A percentile compares a stretch with the other conserved stretches of the same genome.
Conservation (phyloP, 495 filamentous ascomycete genomes). For the Penicillium coffeae region DNA sequence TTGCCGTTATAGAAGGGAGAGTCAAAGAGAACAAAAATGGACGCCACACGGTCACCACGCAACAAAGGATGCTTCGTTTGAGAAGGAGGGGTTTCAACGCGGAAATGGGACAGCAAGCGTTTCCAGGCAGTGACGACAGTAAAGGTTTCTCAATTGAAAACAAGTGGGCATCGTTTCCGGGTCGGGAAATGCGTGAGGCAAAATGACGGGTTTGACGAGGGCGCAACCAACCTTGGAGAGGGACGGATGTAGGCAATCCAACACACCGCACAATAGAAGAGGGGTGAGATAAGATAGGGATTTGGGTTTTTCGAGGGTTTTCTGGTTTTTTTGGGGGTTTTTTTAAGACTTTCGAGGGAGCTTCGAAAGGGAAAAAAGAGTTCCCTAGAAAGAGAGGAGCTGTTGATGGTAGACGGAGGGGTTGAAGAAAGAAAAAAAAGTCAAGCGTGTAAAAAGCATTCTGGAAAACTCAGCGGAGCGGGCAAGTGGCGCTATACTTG, state of each 20-base stretch:
- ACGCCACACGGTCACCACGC: conserved; percentile 9
- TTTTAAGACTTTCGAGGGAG: conserved; percentile 43
- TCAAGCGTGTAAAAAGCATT: conserved; percentile 34
- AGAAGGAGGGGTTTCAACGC: conserved; percentile 2
- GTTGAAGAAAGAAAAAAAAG: conserved; percentile 33
- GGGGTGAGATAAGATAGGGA: conserved; percentile 32
- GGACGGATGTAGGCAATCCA: conserved; percentile 30
- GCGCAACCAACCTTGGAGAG: conserved; percentile 23
- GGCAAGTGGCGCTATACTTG: conserved; percentile 23
- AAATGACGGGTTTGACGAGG: neutral
- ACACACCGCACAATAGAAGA: conserved; percentile 40
- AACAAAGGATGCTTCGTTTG: conserved; percentile 13
- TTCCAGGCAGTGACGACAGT: neutral
- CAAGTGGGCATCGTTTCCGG: too few relatives aligned
- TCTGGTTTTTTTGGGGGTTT: conserved; percentile 40
- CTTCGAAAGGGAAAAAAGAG: conserved; percentile 37
- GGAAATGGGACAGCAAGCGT: neutral
- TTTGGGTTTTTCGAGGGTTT: conserved; percentile 27
- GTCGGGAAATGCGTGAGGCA: neutral
- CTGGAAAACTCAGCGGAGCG: conserved; percentile 38
- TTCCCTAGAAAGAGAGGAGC: conserved; percentile 40
- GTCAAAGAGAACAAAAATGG: conserved; percentile 8
- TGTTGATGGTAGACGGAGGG: conserved; percentile 31
- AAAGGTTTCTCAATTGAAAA: too few relatives aligned
- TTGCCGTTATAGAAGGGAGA: conserved; percentile 1